A percentile compares a stretch with the other conserved stretches of the same genome.
These are phyloP conservation scores for Ogataea chonburiensis DNA, from an alignment of 805 yeast genomes.

Conservation along the genomic window DNA sequence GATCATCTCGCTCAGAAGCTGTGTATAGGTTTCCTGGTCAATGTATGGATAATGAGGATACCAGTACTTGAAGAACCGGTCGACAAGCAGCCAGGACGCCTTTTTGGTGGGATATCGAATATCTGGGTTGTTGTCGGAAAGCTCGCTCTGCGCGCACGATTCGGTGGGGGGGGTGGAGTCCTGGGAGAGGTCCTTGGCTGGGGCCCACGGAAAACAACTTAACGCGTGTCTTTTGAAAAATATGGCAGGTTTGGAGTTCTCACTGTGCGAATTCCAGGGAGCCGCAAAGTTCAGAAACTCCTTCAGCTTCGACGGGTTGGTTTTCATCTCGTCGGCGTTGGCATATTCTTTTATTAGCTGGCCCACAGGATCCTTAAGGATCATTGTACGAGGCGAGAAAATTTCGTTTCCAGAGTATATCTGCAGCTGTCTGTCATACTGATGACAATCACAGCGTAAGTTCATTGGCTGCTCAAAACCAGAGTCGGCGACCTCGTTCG, in stretches of 20 bases:
- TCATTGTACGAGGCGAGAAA: constrained; percentile 12
- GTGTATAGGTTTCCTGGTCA: constrained; percentile 38
- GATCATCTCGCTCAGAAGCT: constrained; percentile 33
- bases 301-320: constrained; percentile 6
- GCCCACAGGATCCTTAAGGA: constrained; percentile 19
- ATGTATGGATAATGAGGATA: constrained; percentile 51
- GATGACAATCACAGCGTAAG: constrained; percentile 1
- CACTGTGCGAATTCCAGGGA: constrained; percentile 1
- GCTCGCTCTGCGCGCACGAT: neutral
- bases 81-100: constrained; percentile 41
- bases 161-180: neutral
- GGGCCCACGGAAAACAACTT: neutral
- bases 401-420: constrained; percentile 6
- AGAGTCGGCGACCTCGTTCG: too few relatives aligned
- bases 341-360: constrained; percentile 1
- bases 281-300: constrained; percentile 14
- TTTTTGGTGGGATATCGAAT: constrained; percentile 34
- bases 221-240: neutral
- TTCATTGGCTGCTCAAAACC: constrained; percentile 3
- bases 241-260: neutral
- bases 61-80: constrained; percentile 41
- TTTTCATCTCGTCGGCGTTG: constrained; percentile 6
- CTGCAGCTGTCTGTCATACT: constrained; percentile 1
- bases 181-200: neutral
- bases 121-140: neutral